A percentile compares a stretch with the other conserved stretches of the same genome.
phyloP scores from a whole-genome alignment of 306 rosid species.

The Rosa multiflora region DNA sequence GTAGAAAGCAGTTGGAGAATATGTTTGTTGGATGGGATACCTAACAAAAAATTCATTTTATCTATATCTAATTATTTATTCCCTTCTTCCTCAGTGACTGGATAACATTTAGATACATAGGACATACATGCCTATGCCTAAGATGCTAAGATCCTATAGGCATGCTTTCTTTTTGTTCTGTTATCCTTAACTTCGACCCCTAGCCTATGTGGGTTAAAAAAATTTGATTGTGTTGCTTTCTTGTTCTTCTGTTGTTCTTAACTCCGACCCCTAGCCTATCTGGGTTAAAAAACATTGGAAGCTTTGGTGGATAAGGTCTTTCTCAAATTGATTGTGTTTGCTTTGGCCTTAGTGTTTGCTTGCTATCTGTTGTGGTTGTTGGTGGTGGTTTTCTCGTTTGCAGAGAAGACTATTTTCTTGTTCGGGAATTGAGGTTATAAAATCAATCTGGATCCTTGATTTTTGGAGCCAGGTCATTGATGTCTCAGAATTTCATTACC shows the following conservation, averaged over 20 bases:
- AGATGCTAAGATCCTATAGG: background rate
- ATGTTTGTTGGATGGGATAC: background rate
- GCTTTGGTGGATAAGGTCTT: background rate
- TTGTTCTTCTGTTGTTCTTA: background rate
- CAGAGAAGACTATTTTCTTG: background rate
- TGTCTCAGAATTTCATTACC: too few species aligned
- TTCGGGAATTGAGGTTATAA: background rate
- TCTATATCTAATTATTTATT: background rate
- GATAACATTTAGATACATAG: background rate
- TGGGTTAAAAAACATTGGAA: background rate
- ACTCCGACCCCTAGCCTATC: background rate
- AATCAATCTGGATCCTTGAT: too few species aligned
- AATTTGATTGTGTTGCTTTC: background rate
- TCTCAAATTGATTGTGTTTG: background rate
- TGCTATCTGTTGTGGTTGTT: background rate
- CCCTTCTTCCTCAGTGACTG: background rate
- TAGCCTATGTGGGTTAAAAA: background rate
- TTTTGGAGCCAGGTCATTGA: too few species aligned
- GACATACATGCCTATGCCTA: slow-evolving; percentile 9
- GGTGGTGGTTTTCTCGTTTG: background rate
- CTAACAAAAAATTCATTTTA: background rate
- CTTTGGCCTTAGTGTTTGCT: background rate
- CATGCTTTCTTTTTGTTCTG: background rate
- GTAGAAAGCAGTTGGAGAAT: background rate
- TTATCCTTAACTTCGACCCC: background rate